These are phyloP conservation scores for Pyrrhoderma noxium DNA, from an alignment of 1,284 basidiomycete species.

Conservation along the genomic window DNA sequence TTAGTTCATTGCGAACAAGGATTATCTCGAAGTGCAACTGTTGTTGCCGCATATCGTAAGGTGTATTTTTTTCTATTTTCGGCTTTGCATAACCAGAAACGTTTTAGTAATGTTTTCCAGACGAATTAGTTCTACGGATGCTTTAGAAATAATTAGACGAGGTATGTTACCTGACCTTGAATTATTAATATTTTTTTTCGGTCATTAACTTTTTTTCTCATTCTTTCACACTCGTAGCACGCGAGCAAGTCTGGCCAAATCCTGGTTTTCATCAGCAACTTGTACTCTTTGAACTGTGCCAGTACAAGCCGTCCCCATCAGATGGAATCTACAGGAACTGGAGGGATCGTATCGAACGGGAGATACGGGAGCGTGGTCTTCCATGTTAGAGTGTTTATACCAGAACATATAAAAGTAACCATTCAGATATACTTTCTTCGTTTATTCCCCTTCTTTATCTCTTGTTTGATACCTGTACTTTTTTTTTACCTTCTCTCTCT, in stretches of 20 bases:
- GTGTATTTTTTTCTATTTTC: not conserved
- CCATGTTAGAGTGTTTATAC: not conserved
- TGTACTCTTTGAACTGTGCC: constrained; percentile 67
- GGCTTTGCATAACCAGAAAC: not conserved
- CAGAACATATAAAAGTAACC: not conserved
- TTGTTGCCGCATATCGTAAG: constrained; percentile 74
- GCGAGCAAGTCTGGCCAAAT: constrained; percentile 73
- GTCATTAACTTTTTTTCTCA: constrained; percentile 12
- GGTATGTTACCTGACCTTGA: constrained; percentile 33
- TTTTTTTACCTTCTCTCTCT: constrained; percentile 6
- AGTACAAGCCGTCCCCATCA: constrained; percentile 51
- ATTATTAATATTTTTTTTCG: not conserved
- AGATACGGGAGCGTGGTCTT: constrained; percentile 21
- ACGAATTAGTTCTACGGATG: constrained; percentile 48
- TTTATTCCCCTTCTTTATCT: not conserved
- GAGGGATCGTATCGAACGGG: constrained; percentile 41
- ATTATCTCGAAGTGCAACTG: constrained; percentile 72
- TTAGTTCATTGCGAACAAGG: constrained; percentile 84
- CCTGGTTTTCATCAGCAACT: constrained; percentile 74
- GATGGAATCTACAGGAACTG: constrained; percentile 66
- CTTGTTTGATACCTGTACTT: not conserved
- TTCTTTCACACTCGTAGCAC: constrained; percentile 34
- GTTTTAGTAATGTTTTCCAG: constrained; percentile 67
- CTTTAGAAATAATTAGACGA: constrained; percentile 53
- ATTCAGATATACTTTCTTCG: not conserved